A percentile compares a stretch with the other conserved stretches of the same genome.
phyloP scores from a whole-genome alignment of 2,329 filamentous ascomycete genomes.

The Fusarium nelsonii region DNA sequence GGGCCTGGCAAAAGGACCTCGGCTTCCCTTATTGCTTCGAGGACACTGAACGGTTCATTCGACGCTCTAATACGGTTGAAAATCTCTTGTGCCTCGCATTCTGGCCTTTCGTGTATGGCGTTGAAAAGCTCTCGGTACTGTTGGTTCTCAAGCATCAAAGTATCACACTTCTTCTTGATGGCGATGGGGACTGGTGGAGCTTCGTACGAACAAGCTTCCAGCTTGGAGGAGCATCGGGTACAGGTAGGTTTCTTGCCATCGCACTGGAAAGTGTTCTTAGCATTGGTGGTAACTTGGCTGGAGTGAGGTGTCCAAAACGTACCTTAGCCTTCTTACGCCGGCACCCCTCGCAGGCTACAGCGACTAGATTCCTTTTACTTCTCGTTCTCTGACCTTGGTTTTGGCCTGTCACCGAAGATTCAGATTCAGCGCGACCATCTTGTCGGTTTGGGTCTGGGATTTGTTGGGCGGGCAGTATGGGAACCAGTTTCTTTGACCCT shows the following conservation, averaged over 20 bases:
- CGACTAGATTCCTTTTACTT: conserved; percentile 14
- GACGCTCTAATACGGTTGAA: conserved; percentile 12
- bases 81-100: conserved; percentile 18
- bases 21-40: conserved; percentile 14
- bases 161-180: conserved; percentile 21
- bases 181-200: background rate
- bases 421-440: background rate
- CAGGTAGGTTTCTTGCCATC: conserved; percentile 21
- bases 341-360: conserved; percentile 22
- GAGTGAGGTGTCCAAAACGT: background rate
- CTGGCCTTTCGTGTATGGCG: conserved; percentile 16
- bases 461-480: conserved; percentile 22
- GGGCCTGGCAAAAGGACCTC: conserved; percentile 4
- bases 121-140: conserved; percentile 28
- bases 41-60: conserved; percentile 6
- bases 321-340: conserved; percentile 27
- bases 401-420: background rate
- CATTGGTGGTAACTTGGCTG: background rate
- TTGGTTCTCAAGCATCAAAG: conserved; percentile 15
- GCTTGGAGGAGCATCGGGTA: conserved; percentile 16
- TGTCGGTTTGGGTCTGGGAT: background rate
- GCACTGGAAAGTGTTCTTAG: conserved; percentile 8
- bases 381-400: background rate
- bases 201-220: conserved; percentile 17
- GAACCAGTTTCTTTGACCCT: conserved; percentile 15